Evolutionary conservation across 257 asterid species (phyloP), one percentile per base, ranked within the genome.

Genomic region (Vinca minor): DNA sequence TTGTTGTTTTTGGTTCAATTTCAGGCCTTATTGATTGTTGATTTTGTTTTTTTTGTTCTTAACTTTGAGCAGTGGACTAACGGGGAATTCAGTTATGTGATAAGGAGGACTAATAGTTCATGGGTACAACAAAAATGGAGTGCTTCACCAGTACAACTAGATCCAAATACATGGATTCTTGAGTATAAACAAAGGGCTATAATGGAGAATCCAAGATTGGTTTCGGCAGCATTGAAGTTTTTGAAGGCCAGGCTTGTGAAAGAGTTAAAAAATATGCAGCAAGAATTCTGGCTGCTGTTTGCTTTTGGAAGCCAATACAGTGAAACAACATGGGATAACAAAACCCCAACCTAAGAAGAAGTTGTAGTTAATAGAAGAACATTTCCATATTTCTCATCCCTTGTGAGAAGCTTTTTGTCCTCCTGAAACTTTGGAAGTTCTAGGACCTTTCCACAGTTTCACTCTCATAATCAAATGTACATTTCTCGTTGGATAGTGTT

Each of bases 161-260:
- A 89, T 77, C 83, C 91, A 0, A 78, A 83, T 35, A 92, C 98
- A 32, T 92, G 98, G 98, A 79, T 92, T 26, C 66, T 89, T 25
- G 96, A 92, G 74, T 85, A 92, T 72, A 76, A 64, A 65, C 83
- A 32, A 47, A 70, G 82, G 42, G 69, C 79, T 57, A 41, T 89
- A 2, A 20, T 71, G 66, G 85, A 85, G 53, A 87, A 85, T 39
- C 25, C 78, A 34, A 79, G 78, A 59, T 70, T 82, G 42, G 41
- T 82, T 70, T 83, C 95, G 32, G 82, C 84, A 44, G 57, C 61
- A 11, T 8, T 81, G 18, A 71, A 83, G 61, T 78, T 87, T 71
- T 63, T 85, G 72, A 82, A 77, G 66, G 67, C 66, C 66, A 82
- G 86, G 81, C 38, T 87, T 20, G 63, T 25, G 39, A 79, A 78